Evolutionary conservation across 2,329 filamentous ascomycete genomes (phyloP).

Genomic region (Aspergillaceae sp.): DNA sequence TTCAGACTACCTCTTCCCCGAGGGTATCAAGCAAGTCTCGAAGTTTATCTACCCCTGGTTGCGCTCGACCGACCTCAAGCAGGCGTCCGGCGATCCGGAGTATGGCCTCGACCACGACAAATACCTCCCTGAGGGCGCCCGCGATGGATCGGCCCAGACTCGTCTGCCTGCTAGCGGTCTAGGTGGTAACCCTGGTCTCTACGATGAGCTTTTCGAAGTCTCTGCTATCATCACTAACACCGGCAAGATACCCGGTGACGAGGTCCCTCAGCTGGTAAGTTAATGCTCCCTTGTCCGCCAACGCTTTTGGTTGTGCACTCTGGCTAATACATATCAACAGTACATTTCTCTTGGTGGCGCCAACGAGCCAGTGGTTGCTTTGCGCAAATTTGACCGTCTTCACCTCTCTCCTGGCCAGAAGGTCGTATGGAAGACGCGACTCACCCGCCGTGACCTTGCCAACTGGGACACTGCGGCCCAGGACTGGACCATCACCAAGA

Average conservation of each 20-base stretch:
- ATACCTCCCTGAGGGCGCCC: constrained; percentile 44
- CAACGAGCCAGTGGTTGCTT: constrained; percentile 55
- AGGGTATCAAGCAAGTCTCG: constrained; percentile 41
- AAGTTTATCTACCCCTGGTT: constrained; percentile 58
- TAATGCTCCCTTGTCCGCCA: not conserved
- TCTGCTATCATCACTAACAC: constrained; percentile 45
- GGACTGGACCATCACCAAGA: constrained; percentile 64
- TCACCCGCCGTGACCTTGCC: constrained; percentile 73
- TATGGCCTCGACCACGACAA: constrained; percentile 46
- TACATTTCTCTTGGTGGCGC: constrained; percentile 75
- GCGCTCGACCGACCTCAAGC: constrained; percentile 49
- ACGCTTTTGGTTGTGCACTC: no score
- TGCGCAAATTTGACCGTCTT: constrained; percentile 76
- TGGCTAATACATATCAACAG: constrained; percentile 6
- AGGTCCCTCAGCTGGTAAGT: constrained; percentile 45
- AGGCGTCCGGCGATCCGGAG: constrained; percentile 44
- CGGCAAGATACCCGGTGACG: constrained; percentile 40
- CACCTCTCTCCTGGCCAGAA: constrained; percentile 61
- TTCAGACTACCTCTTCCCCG: constrained; percentile 49
- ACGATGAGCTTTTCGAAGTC: constrained; percentile 43
- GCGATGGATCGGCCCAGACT: constrained; percentile 48
- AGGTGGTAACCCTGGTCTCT: constrained; percentile 52
- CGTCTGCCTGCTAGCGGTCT: constrained; percentile 50
- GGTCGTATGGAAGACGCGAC: constrained; percentile 55
- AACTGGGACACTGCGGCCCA: constrained; percentile 77